Base-by-base conservation (phyloP, 257 asterid species). In the Fraxinus americana region DNA sequence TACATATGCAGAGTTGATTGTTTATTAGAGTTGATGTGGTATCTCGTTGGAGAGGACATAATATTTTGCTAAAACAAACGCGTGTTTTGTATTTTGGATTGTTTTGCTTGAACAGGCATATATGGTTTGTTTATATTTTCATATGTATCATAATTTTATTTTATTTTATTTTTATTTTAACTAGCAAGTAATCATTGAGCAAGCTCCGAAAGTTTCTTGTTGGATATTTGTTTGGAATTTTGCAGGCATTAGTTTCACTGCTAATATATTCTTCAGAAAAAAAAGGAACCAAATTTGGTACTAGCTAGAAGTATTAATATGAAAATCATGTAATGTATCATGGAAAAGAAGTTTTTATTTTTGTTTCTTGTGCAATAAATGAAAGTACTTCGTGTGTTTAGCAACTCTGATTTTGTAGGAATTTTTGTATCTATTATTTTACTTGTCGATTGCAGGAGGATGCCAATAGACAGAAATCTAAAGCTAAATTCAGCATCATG, bases 401-500 rank as follows among this genome's bases (percentile, higher is more conserved):
- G 21, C 36, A 25, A 12, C 35, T 23, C 34, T 25, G 69, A 27
- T 75, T 71, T 77, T 76, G 71, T 72, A 75, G 17, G 43, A 32
- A 9, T 38, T 39, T 73, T 52, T 43, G 9, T 52, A 21, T 65
- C 78, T 30, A 67, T 78, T 2, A 36, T 59, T 78, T 78, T 63
- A 0, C n/a, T 48, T 79, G 52, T 79, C 80, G 69, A 72, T 75
- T 89, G 77, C 88, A 96, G 99, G 93, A 83, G 83, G 65, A 69
- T 76, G 30, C 83, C 88, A 67, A 69, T 78, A 3, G 83, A 77
- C 77, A 84, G 95, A 77, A 71, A 69, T 67, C 86, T 94, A 85
- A 92, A 90, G 86, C 92, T 94, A 76, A 89, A 92, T 77, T 94
- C 99, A 48, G 99, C 87, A 72, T 92, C 99, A 45, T 92, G 96